A percentile compares a stretch with the other conserved stretches of the same genome.
Evolutionary conservation across 2,329 filamentous ascomycete genomes (phyloP).

Genomic region (Beauveria australis): DNA sequence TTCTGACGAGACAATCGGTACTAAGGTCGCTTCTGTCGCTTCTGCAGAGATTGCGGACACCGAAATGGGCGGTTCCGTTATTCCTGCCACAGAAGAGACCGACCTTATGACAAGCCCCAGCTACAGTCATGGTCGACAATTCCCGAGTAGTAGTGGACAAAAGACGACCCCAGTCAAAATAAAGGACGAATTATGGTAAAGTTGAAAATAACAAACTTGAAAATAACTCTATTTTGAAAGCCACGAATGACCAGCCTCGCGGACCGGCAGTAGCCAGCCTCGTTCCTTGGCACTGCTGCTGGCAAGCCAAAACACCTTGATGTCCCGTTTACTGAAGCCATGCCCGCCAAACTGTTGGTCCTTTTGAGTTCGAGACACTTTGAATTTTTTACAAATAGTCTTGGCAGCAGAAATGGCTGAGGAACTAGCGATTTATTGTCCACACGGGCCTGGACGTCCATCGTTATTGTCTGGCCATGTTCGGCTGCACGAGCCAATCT

Average conservation of each 20-base stretch:
- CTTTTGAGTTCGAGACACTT: background rate
- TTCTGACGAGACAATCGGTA: too few relatives aligned
- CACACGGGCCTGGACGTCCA: background rate
- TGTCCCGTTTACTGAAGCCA: background rate
- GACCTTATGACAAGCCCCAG: too few relatives aligned
- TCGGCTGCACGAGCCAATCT: background rate
- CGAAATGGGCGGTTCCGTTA: too few relatives aligned
- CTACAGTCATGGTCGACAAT: too few relatives aligned
- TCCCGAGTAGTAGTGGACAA: too few relatives aligned
- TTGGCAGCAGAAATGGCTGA: slow-evolving; percentile 1
- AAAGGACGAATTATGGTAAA: background rate
- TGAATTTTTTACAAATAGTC: background rate
- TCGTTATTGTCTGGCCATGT: background rate
- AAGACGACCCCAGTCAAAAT: too few relatives aligned
- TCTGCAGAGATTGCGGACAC: too few relatives aligned
- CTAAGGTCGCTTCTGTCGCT: too few relatives aligned
- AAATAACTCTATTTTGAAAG: slow-evolving; percentile 4
- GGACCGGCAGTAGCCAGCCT: background rate
- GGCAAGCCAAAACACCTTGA: slow-evolving; percentile 9
- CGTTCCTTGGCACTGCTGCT: slow-evolving; percentile 3
- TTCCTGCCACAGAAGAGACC: too few relatives aligned
- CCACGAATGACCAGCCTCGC: background rate
- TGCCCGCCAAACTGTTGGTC: background rate
- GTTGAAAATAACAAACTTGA: slow-evolving; percentile 7
- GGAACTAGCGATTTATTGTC: background rate